Evolutionary conservation across 257 asterid genomes (phyloP), one percentile per base, ranked within the genome.

Genomic region (Jacaranda mimosifolia): DNA sequence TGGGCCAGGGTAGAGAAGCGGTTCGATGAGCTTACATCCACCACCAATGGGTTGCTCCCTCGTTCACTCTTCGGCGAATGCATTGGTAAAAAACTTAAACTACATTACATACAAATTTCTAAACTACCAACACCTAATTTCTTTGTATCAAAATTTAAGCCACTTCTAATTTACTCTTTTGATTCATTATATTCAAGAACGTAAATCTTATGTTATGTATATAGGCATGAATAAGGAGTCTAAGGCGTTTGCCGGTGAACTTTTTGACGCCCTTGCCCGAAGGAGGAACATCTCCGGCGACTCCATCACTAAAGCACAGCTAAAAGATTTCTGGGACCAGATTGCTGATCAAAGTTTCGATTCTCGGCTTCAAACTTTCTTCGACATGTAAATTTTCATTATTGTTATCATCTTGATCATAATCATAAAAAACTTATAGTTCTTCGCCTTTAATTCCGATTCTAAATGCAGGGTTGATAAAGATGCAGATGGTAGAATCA

Each of bases 181-280:
- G 58, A 3, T 32, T 43, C 48, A 11, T 43, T 26, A 49, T 51
- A 8, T n/a, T 11, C 17, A 35, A 18, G 79, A n/a, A 53, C 63
- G 64, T 14, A 3, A 12, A 65, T 45, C 18, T 57, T 8, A 4
- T 17, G 4, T 4, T 52, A 4, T n/a, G 7, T 68, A 5, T 39
- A 15, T 76, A 93, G 98, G 98, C 43, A 94, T 94, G 98, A 88
- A 87, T 26, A 87, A 86, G 81, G 96, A 90, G 75, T 91, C 94
- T 0, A 87, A 91, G 83, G 95, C 86, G 52, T 93, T 93, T 43
- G 93, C 97, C 19, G 87, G 84, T 10, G 92, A 93, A 83, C 91
- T 93, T 5, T 91, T 90, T 58, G 96, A 91, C 83, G 89, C 98
- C 0, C 90, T 93, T 10, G 86, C 86, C 1, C 84, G 98, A 62